phyloP scores from a whole-genome alignment of 805 yeast species.

The Danielia reshetovae region DNA sequence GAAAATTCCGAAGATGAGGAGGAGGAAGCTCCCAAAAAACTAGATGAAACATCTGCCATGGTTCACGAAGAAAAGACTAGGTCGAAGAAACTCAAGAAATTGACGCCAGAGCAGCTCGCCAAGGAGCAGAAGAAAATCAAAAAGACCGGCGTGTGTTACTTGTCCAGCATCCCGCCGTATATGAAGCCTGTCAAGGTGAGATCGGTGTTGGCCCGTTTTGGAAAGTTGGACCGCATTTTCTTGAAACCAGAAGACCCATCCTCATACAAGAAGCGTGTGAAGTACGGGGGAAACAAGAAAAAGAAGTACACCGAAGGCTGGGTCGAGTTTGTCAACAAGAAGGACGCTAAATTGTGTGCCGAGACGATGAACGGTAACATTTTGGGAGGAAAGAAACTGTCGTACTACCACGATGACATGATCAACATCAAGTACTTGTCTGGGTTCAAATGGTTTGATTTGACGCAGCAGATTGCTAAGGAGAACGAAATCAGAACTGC shows the following conservation, averaged over 20 bases:
- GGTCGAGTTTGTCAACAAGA: slow-evolving; percentile 85
- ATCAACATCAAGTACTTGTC: slow-evolving; percentile 85
- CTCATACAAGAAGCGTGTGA: slow-evolving; percentile 62
- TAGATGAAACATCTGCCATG: slow-evolving; percentile 13
- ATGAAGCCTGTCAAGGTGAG: slow-evolving; percentile 93
- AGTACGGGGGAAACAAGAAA: slow-evolving; percentile 90
- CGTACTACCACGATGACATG: slow-evolving; percentile 90
- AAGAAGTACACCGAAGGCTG: slow-evolving; percentile 90
- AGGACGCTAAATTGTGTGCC: slow-evolving; percentile 86
- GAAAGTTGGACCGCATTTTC: slow-evolving; percentile 81
- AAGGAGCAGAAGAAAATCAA: slow-evolving; percentile 53
- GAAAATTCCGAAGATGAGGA: slow-evolving; percentile 2
- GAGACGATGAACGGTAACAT: slow-evolving; percentile 81
- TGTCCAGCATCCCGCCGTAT: slow-evolving; percentile 90
- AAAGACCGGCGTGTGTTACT: slow-evolving; percentile 87
- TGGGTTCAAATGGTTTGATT: slow-evolving; percentile 92
- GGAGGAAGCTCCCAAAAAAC: not conserved
- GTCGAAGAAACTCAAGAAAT: slow-evolving; percentile 45
- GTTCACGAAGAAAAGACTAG: slow-evolving; percentile 15
- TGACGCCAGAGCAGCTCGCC: slow-evolving; percentile 53
- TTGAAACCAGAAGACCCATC: slow-evolving; percentile 79
- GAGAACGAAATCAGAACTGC: slow-evolving; percentile 88
- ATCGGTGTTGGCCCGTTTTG: slow-evolving; percentile 76
- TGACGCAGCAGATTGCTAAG: slow-evolving; percentile 87
- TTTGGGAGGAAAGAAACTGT: slow-evolving; percentile 88